A percentile compares a stretch with the other conserved stretches of the same genome.
Evolutionary conservation across 2,329 filamentous ascomycete species (phyloP).

Genomic region (Calonectria leucothoes): DNA sequence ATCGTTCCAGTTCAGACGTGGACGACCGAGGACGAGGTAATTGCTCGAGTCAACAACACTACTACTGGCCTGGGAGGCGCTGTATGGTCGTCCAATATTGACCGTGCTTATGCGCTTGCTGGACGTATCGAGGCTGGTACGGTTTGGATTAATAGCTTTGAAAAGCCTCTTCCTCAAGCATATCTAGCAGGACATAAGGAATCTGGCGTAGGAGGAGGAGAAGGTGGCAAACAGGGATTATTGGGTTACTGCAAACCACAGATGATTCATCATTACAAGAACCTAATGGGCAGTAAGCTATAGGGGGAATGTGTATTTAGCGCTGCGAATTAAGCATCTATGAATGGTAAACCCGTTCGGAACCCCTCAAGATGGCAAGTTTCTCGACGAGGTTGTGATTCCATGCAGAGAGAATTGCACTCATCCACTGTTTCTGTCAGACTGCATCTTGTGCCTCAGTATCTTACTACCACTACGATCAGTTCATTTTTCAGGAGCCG

Average conservation of each 20-base stretch:
- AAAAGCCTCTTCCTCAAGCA: background rate
- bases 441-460: too few relatives aligned
- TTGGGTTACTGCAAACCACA: background rate
- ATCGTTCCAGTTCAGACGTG: background rate
- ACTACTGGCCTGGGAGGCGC: background rate
- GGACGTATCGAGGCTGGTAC: background rate
- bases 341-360: too few relatives aligned
- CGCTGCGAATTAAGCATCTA: background rate
- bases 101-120: background rate
- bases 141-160: background rate
- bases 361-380: too few relatives aligned
- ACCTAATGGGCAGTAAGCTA: background rate
- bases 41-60: background rate
- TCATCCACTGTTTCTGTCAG: too few relatives aligned
- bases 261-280: background rate
- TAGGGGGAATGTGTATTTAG: background rate
- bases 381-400: too few relatives aligned
- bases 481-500: too few relatives aligned
- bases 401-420: too few relatives aligned
- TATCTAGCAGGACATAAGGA: background rate
- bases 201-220: background rate
- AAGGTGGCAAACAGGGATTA: background rate
- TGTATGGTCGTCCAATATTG: background rate
- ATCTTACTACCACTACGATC: too few relatives aligned
- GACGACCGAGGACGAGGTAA: background rate